These are phyloP conservation scores for Colletotrichum viniferum DNA, from an alignment of 2,329 filamentous ascomycete genomes.

Conservation along the genomic window DNA sequence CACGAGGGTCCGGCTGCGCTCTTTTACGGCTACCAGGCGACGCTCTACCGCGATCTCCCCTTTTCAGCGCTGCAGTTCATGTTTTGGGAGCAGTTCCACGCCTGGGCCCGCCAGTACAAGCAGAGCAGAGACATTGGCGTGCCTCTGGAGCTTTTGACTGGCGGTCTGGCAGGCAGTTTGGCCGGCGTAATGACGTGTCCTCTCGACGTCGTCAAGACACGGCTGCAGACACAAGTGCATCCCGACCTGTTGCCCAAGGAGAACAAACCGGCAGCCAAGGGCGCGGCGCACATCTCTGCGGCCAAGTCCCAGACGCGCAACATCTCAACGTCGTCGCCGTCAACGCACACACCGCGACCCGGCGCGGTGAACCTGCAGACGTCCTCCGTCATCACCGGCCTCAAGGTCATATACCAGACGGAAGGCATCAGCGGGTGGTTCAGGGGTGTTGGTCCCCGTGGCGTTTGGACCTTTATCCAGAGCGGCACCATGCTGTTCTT, in stretches of 20 bases:
- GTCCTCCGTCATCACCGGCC: conserved; percentile 83
- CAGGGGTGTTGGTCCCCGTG: conserved; percentile 88
- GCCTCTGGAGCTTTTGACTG: conserved; percentile 84
- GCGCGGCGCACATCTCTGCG: conserved; percentile 26
- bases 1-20: conserved; percentile 84
- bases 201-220: conserved; percentile 95
- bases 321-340: conserved; percentile 91
- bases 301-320: conserved; percentile 64
- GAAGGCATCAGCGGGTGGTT: conserved; percentile 93
- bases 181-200: conserved; percentile 95
- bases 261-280: conserved; percentile 24
- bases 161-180: conserved; percentile 86
- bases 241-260: conserved; percentile 34
- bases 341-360: conserved; percentile 79
- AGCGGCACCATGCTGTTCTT: conserved; percentile 95
- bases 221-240: conserved; percentile 88
- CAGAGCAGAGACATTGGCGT: conserved; percentile 84
- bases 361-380: conserved; percentile 84
- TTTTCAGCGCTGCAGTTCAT: conserved; percentile 98
- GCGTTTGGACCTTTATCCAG: conserved; percentile 97
- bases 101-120: conserved; percentile 78
- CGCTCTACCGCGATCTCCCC: conserved; percentile 89
- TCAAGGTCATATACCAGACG: conserved; percentile 86
- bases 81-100: conserved; percentile 95
- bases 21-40: conserved; percentile 97